These are phyloP conservation scores for Alternaria tenuissima DNA, from an alignment of 2,329 filamentous ascomycete species.

Conservation along the genomic window DNA sequence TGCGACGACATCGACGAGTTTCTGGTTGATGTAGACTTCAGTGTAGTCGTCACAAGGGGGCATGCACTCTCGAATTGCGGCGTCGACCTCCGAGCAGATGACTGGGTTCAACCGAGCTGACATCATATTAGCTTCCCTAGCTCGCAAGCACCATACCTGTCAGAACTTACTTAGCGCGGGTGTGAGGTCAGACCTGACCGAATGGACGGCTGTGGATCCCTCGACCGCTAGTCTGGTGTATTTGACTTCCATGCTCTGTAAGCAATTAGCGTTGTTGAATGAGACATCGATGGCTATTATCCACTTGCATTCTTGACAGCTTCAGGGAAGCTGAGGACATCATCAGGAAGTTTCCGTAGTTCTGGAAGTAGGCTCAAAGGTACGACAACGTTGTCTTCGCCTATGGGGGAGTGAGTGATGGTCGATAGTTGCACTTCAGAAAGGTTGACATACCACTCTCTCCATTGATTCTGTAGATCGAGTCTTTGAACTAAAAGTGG, in stretches of 20 bases:
- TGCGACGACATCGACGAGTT: constrained; percentile 43
- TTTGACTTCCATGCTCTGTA: constrained; percentile 39
- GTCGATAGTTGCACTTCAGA: neutral
- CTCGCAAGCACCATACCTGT: neutral
- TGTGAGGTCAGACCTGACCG: constrained; percentile 46
- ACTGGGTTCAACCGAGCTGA: constrained; percentile 40
- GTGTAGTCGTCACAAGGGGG: constrained; percentile 46
- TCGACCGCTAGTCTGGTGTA: constrained; percentile 42
- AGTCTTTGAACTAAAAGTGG: constrained; percentile 38
- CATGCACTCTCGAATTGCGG: constrained; percentile 35
- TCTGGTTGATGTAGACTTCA: constrained; percentile 36
- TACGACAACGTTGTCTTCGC: constrained; percentile 38
- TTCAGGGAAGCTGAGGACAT: constrained; percentile 42
- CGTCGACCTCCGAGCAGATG: constrained; percentile 43
- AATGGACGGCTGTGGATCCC: constrained; percentile 23
- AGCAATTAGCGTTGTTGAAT: constrained; percentile 14
- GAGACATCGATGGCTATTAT: neutral
- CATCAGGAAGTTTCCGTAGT: constrained; percentile 43
- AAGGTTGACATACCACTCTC: constrained; percentile 24
- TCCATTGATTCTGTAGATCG: constrained; percentile 32
- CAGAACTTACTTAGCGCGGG: constrained; percentile 42
- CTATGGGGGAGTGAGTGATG: constrained; percentile 23
- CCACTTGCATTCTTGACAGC: constrained; percentile 35
- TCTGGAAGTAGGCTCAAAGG: constrained; percentile 42
- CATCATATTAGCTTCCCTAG: constrained; percentile 16